Evolutionary conservation across 2,329 filamentous ascomycete species (phyloP), one percentile per base, ranked within the genome.

Genomic region (Fusarium phyllophilum): DNA sequence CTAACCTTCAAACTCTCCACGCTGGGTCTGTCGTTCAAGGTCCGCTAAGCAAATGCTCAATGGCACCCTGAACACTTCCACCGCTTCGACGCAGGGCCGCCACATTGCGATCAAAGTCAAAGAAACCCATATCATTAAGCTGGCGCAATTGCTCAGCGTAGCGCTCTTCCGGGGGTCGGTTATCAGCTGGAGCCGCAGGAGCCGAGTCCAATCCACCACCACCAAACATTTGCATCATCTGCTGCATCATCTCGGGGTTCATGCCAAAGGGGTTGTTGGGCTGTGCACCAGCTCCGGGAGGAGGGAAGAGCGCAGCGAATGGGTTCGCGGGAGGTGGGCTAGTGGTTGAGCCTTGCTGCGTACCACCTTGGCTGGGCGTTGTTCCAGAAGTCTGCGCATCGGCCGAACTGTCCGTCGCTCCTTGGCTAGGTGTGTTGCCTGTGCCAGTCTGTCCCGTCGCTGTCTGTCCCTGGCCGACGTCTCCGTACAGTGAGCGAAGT

Each of bases 121-220:
- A 97, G 84, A 99, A 99, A 7, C 96, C 96, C 96, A 99, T 99
- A 75, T 98, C 96, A 82, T 99, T 99, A 72, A 99, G 85, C 84
- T 98, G 95, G 68, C 94, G 88, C 56, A 99, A 86, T 83, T 99
- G 96, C 38, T 94, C 91, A 7, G 93, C 95, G 78, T 97, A 99
- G 67, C 94, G 88, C 83, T 98, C 96, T 86, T 99, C 96, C 0
- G 96, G 96, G 9, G 96, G 95, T 71, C 96, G 89, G 79, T 88
- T 97, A 83, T 99, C 96, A 6, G 88, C 83, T 10, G 94, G 93
- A 24, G 89, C 84, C 22, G 88, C 83, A 18, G 88, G 82, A 5
- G 88, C 81, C 26, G 81, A 82, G 6, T 80, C 83, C 45, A 78
- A 79, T 38, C 77, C 79, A 67, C 82, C 66, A 73, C 77, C 79